These are phyloP conservation scores for Fusarium floridanum DNA, from an alignment of 2,329 filamentous ascomycete species.

Conservation along the genomic window DNA sequence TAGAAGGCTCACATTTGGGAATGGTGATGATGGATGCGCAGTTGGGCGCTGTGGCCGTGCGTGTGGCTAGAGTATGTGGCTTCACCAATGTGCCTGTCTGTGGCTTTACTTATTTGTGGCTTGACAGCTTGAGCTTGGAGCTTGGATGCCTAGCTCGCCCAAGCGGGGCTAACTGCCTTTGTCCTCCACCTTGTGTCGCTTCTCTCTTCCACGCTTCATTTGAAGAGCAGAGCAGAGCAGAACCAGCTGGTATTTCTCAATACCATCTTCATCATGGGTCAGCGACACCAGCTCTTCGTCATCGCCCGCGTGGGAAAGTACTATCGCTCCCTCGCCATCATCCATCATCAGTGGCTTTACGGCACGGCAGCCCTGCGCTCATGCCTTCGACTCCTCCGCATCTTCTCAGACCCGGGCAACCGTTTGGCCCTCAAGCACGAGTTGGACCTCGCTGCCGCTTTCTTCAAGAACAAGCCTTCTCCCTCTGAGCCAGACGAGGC, in stretches of 20 bases:
- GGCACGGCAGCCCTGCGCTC: constrained; percentile 19
- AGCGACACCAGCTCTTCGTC: constrained; percentile 33
- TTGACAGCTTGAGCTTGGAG: background rate
- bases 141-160: background rate
- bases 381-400: constrained; percentile 18
- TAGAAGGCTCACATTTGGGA: background rate
- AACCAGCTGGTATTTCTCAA: background rate
- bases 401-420: constrained; percentile 26
- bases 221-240: background rate
- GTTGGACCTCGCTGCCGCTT: constrained; percentile 5
- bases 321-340: constrained; percentile 24
- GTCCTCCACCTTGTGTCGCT: background rate
- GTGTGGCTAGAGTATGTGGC: background rate
- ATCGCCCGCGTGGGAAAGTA: constrained; percentile 23
- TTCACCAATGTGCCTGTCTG: background rate
- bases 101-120: background rate
- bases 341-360: constrained; percentile 30
- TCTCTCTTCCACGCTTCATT: background rate
- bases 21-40: background rate
- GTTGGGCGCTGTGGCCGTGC: background rate
- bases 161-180: background rate
- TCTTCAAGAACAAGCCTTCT: background rate
- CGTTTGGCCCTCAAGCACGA: constrained; percentile 12
- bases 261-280: constrained; percentile 14
- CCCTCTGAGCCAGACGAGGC: background rate